These are phyloP conservation scores for Alternaria incomplexa DNA, from an alignment of 2,329 filamentous ascomycete genomes.

Conservation along the genomic window DNA sequence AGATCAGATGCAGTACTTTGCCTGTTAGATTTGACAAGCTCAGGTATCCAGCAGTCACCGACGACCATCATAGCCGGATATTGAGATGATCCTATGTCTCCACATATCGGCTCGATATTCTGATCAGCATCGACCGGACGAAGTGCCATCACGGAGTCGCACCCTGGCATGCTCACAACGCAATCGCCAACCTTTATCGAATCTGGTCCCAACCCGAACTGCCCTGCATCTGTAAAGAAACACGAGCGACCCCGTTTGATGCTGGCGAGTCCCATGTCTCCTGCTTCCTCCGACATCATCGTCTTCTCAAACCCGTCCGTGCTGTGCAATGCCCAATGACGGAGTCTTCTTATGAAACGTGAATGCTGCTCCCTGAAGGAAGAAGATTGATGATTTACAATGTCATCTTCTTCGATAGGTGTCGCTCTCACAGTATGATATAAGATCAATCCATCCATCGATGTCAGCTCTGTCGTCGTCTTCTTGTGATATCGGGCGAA, in stretches of 20 bases:
- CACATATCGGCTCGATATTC: rapidly evolving
- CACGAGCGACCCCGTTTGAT: background rate
- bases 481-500: background rate
- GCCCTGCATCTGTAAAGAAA: background rate
- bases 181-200: background rate
- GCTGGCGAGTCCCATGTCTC: no score
- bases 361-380: no score
- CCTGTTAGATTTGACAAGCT: background rate
- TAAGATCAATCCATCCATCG: background rate
- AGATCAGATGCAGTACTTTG: background rate
- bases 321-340: no score
- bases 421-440: background rate
- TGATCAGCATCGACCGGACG: rapidly evolving
- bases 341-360: no score
- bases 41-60: background rate
- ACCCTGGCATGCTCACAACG: background rate
- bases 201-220: background rate
- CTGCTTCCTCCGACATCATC: no score
- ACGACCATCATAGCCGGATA: background rate
- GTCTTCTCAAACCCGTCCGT: no score
- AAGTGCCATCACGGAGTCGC: background rate
- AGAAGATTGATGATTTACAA: no score
- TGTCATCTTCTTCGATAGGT: background rate
- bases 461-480: background rate
- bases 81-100: rapidly evolving